Conservation (phyloP, 73 alveolate genomes). For the Paramecium caudatum region DNA sequence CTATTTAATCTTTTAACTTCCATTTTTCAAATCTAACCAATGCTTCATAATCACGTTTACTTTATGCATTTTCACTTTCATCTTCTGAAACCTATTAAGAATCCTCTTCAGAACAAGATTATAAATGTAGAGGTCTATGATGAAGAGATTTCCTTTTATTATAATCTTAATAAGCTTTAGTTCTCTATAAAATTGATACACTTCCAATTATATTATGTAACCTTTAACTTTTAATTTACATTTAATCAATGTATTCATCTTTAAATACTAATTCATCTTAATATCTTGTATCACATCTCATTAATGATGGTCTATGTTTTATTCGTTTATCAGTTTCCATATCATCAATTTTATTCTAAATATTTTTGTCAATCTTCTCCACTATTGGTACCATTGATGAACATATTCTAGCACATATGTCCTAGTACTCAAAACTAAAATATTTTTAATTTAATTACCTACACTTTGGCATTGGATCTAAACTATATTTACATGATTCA, state of each 20-base stretch:
- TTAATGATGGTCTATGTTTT: too few relatives aligned
- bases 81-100: slow-evolving; percentile 6
- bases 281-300: neutral
- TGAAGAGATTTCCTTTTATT: slow-evolving; percentile 20
- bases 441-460: neutral
- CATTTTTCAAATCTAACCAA: neutral
- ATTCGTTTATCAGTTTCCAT: neutral
- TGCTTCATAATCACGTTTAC: slow-evolving; percentile 18
- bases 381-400: slow-evolving; percentile 41
- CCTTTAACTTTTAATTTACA: slow-evolving; percentile 20
- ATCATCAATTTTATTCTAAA: neutral
- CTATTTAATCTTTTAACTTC: slow-evolving; percentile 4
- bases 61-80: neutral
- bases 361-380: slow-evolving; percentile 17
- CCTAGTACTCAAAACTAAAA: neutral
- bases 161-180: slow-evolving; percentile 42
- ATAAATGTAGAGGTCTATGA: slow-evolving; percentile 30
- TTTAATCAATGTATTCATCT: slow-evolving; percentile 19
- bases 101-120: neutral
- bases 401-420: slow-evolving; percentile 8
- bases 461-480: slow-evolving; percentile 51
- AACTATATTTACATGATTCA: slow-evolving; percentile 41
- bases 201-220: slow-evolving; percentile 5
- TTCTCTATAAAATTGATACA: slow-evolving; percentile 5
- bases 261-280: neutral